phyloP scores from a whole-genome alignment of 805 yeast genomes.

The Zygosaccharomyces kombuchaensis region DNA sequence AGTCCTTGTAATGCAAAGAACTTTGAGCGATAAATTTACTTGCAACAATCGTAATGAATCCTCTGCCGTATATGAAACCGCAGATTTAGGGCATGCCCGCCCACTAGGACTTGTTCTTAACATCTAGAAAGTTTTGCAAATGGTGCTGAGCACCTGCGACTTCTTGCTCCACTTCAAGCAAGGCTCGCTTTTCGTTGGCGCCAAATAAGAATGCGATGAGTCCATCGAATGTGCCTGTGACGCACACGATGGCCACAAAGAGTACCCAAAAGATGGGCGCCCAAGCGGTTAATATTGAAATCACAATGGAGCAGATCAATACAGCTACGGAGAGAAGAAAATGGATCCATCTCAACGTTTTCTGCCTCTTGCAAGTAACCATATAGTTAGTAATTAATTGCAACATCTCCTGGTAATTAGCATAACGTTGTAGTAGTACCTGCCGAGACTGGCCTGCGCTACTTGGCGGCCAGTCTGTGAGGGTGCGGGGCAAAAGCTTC shows the following conservation, averaged over 20 bases:
- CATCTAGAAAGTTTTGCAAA: conserved; percentile 10
- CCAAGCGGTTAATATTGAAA: conserved; percentile 64
- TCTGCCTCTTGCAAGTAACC: conserved; percentile 55
- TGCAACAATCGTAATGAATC: too few species aligned
- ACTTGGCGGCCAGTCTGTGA: conserved; percentile 4
- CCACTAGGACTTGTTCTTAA: conserved; percentile 4
- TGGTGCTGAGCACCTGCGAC: conserved; percentile 40
- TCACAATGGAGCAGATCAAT: conserved; percentile 50
- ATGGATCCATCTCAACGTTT: conserved; percentile 60
- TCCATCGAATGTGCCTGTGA: conserved; percentile 71
- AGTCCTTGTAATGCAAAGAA: too few species aligned
- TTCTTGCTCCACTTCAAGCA: conserved; percentile 70
- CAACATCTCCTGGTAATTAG: conserved; percentile 47
- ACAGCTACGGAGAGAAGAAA: conserved; percentile 52
- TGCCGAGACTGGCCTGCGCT: conserved; percentile 10
- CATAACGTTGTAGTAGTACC: conserved; percentile 15
- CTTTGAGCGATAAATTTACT: too few species aligned
- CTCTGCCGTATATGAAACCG: neutral
- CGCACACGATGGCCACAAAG: conserved; percentile 49
- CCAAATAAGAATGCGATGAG: conserved; percentile 77
- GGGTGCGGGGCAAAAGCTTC: conserved; percentile 25
- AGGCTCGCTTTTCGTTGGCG: conserved; percentile 69
- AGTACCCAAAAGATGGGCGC: conserved; percentile 62
- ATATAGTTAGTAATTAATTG: conserved; percentile 44
- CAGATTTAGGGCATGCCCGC: neutral